Base-by-base conservation (phyloP, 2,329 filamentous ascomycete genomes). In the Scedosporium dehoogii region DNA sequence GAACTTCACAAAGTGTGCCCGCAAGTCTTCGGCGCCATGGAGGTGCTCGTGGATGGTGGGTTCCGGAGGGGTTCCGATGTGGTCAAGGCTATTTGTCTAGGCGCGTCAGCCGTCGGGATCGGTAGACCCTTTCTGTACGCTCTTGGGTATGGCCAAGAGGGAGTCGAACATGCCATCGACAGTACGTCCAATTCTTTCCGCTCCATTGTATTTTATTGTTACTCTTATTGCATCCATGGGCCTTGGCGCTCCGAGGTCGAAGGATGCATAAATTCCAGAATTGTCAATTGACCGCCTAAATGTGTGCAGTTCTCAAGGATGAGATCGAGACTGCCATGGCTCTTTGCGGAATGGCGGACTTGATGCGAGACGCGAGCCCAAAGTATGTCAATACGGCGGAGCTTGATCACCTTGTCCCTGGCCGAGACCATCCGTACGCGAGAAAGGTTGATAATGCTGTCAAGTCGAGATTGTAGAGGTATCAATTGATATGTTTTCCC, bases 81-180 rank as follows among this genome's bases (percentile, higher is more conserved):
- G 4, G 68, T 78, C 46, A 78, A 78, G 68, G 75, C 76, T 6
- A 66, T 79, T 29, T 75, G 73, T 12, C 70, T 78, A 3, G 76
- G 76, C 0, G 76, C 76, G 2, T 72, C 70, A 2, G 76, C 73
- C 3, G 76, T 78, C 1, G 73, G 80, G 6, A 64, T 84, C 3
- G 81, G 80, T 4, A 70, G 81, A 3, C 72, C 78, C 1, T 78
- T 79, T 58, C 74, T 83, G 70, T 82, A 76, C 25, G 55, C 64
- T 29, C 48, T 60, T 10, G 42, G 42, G 7, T 69, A 79, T 63
- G 80, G 80, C 3, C 71, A 75, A 62, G 71, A 73, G 23, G 81
- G 81, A 46, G 80, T 83, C 0, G 72, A 75, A 66, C 73, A 75
- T 65, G 74, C 69, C 6, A 66, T 73, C 9, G 69, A 70, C 62